Conservation (phyloP, 306 rosid species). For the Purshia tridentata region DNA sequence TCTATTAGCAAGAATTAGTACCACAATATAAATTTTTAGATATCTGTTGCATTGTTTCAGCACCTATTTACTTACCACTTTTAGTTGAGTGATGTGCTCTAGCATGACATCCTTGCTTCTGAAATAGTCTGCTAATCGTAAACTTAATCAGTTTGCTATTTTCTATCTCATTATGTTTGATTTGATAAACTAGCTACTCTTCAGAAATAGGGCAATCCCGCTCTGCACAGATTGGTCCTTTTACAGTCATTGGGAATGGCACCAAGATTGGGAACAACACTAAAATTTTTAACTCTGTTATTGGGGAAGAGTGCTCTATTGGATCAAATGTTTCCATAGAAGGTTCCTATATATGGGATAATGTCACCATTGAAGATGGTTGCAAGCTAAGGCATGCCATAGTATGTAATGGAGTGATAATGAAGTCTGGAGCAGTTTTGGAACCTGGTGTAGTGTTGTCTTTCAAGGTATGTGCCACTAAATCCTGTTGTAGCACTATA, state of each 20-base stretch:
- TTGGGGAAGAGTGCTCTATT: constrained; percentile 81
- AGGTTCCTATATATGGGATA: constrained; percentile 90
- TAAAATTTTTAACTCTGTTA: constrained; percentile 67
- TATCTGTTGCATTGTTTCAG: neutral
- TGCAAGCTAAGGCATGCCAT: constrained; percentile 82
- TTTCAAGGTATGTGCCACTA: constrained; percentile 66
- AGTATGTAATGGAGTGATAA: constrained; percentile 81
- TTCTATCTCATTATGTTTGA: constrained; percentile 15
- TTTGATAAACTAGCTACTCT: constrained; percentile 29
- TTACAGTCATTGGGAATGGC: constrained; percentile 80
- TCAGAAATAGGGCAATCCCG: constrained; percentile 78
- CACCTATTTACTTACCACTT: neutral
- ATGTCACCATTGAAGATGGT: constrained; percentile 83
- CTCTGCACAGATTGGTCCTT: constrained; percentile 80
- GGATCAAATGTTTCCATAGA: constrained; percentile 82
- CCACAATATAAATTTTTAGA: neutral
- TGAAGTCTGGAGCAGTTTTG: constrained; percentile 72
- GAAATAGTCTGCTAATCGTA: constrained; percentile 3
- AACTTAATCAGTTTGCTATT: neutral
- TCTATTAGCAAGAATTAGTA: neutral
- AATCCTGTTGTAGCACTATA: neutral
- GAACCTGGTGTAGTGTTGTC: constrained; percentile 90
- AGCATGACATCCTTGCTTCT: neutral
- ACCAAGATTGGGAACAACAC: constrained; percentile 72
- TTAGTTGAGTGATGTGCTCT: neutral